Conservation (phyloP, 2,329 filamentous ascomycete genomes). For the Kalmusia sp. region DNA sequence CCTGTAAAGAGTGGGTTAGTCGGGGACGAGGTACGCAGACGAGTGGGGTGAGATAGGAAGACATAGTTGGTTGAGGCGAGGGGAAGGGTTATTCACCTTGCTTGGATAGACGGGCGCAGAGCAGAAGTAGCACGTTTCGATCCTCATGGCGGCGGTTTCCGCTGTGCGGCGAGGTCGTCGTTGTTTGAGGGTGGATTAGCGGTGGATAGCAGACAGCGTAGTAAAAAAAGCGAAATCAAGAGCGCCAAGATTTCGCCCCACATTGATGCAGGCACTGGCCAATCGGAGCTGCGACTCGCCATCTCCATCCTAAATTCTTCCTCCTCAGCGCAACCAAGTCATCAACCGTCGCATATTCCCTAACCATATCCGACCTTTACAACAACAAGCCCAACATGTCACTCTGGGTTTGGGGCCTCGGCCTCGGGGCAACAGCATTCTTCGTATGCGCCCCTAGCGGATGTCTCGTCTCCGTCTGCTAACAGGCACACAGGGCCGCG, state of each 20-base stretch:
- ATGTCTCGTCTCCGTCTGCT: not conserved
- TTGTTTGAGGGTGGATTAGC: too few relatives aligned
- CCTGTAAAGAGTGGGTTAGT: conserved; percentile 3
- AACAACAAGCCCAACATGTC: conserved; percentile 60
- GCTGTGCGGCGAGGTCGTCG: not conserved
- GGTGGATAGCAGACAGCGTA: too few relatives aligned
- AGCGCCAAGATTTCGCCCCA: conserved; percentile 4
- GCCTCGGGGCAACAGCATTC: conserved; percentile 70
- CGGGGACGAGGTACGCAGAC: too few relatives aligned
- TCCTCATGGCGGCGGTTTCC: conserved; percentile 38
- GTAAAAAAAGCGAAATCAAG: not conserved
- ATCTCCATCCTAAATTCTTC: conserved; percentile 11
- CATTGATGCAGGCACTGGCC: not conserved
- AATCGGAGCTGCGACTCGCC: not conserved
- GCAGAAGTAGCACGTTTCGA: conserved; percentile 70
- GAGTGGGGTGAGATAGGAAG: too few relatives aligned
- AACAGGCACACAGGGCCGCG: conserved; percentile 73
- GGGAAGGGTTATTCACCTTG: too few relatives aligned
- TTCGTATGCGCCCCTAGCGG: conserved; percentile 60
- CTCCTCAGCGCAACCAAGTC: not conserved
- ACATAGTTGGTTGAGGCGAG: too few relatives aligned
- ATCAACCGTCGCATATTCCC: conserved; percentile 6
- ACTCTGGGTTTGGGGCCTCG: conserved; percentile 64
- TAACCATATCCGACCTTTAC: too few relatives aligned
- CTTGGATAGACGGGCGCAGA: conserved; percentile 61